Conservation (phyloP, 2,329 filamentous ascomycete genomes). For the Ophiostoma quercus region DNA sequence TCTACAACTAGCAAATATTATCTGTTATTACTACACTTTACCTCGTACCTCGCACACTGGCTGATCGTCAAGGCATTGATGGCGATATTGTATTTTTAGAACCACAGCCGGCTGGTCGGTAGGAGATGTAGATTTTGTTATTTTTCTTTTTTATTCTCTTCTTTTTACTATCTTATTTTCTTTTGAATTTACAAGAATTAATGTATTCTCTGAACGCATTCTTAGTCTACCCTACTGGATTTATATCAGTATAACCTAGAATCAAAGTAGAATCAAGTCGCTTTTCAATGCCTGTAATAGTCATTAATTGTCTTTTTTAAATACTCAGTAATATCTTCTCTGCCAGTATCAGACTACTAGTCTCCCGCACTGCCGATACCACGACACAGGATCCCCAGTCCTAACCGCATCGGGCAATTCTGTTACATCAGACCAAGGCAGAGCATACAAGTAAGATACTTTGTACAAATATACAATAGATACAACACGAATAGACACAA, state of each 20-base stretch:
- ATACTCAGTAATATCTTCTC: not conserved
- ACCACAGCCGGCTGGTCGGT: not conserved
- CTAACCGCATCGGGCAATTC: not conserved
- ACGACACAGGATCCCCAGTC: not conserved
- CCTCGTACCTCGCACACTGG: not conserved
- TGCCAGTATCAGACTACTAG: too few species aligned
- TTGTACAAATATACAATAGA: not conserved
- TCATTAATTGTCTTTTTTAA: too few species aligned
- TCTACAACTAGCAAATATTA: too few species aligned
- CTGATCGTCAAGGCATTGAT: constrained; percentile 3
- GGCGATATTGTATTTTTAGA: not conserved
- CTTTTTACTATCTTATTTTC: not conserved
- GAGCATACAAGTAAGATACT: not conserved
- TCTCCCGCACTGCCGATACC: not conserved
- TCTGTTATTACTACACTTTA: not conserved
- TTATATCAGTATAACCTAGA: too few species aligned
- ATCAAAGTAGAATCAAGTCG: too few species aligned
- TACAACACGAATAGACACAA: not conserved
- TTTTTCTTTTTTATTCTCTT: not conserved
- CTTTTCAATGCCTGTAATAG: too few species aligned
- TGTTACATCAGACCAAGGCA: not conserved
- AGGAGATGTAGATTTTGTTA: not conserved
- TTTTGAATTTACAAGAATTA: not conserved
- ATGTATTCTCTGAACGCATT: too few species aligned
- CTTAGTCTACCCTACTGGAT: too few species aligned